phyloP scores from a whole-genome alignment of 192 early-diverging fungal genomes.

The Tieghemiomyces parasiticus region DNA sequence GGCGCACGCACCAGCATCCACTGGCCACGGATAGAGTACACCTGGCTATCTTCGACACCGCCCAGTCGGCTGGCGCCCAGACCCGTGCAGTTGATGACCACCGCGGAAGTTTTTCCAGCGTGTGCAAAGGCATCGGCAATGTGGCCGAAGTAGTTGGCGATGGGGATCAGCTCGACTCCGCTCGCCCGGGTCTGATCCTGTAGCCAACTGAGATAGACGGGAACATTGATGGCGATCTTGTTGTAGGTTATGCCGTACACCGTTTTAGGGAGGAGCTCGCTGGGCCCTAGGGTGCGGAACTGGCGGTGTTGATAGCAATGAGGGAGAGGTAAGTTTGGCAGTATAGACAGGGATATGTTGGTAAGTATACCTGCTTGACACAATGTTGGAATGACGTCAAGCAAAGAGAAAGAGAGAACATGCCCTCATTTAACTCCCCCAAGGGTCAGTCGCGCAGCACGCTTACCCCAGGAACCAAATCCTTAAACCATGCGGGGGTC shows the following conservation, averaged over 20 bases:
- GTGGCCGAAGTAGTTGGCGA: constrained; percentile 7
- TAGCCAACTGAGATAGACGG: constrained; percentile 19
- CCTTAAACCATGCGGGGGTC: background rate
- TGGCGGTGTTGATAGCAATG: background rate
- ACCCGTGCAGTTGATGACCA: constrained; percentile 72
- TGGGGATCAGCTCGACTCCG: constrained; percentile 14
- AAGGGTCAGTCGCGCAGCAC: background rate
- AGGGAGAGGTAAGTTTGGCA: too few species aligned
- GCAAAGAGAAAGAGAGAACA: constrained; percentile 8
- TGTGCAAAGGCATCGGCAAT: constrained; percentile 13
- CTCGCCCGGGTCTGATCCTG: constrained; percentile 10
- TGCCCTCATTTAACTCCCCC: constrained; percentile 9
- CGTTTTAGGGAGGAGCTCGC: constrained; percentile 13
- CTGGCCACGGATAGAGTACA: constrained; percentile 73
- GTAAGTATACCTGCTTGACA: background rate
- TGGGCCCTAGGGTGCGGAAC: background rate
- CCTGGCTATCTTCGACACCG: constrained; percentile 52
- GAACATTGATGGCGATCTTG: constrained; percentile 23
- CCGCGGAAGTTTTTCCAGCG: background rate
- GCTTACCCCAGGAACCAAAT: constrained; percentile 2
- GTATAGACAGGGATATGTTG: too few species aligned
- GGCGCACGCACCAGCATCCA: constrained; percentile 60
- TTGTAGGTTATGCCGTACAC: constrained; percentile 18
- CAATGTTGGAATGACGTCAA: background rate
- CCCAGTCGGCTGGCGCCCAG: constrained; percentile 43